Conservation (phyloP, 2,329 filamentous ascomycete genomes). For the Lecanicillium sp. region DNA sequence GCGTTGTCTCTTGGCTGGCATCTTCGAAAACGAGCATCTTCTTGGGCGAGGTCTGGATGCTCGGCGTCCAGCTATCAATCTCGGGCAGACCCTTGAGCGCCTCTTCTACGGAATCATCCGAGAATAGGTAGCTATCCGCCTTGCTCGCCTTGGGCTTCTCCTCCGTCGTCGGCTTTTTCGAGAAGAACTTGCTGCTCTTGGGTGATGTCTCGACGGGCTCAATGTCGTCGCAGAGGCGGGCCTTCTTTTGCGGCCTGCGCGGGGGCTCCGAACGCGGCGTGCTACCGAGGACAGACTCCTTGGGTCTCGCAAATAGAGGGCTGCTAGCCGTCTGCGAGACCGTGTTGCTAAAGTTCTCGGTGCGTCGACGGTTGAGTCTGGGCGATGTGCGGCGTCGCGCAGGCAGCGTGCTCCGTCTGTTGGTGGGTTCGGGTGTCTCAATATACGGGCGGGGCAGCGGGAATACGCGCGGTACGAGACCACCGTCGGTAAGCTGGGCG, state of each 20-base stretch:
- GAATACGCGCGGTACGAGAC: slow-evolving; percentile 49
- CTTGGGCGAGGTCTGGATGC: slow-evolving; percentile 28
- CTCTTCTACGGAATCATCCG: slow-evolving; percentile 53
- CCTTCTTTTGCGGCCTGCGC: slow-evolving; percentile 49
- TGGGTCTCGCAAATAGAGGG: slow-evolving; percentile 16
- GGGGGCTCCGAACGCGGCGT: slow-evolving; percentile 19
- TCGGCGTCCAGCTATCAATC: slow-evolving; percentile 40
- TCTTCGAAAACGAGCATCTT: slow-evolving; percentile 42
- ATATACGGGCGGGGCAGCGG: slow-evolving; percentile 54
- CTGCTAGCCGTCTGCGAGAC: slow-evolving; percentile 26
- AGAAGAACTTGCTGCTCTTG: slow-evolving; percentile 51
- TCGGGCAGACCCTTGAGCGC: slow-evolving; percentile 47
- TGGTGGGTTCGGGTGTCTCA: slow-evolving; percentile 24
- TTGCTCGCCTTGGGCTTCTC: slow-evolving; percentile 26
- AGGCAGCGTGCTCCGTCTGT: slow-evolving; percentile 16
- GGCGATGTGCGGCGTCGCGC: slow-evolving; percentile 28
- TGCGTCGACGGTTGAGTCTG: slow-evolving; percentile 42
- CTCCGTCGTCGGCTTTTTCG: slow-evolving; percentile 23
- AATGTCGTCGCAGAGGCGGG: slow-evolving; percentile 45
- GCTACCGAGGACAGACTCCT: slow-evolving; percentile 16
- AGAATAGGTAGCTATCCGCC: slow-evolving; percentile 41
- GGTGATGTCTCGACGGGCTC: slow-evolving; percentile 28
- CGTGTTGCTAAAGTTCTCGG: slow-evolving; percentile 45
- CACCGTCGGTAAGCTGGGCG: slow-evolving; percentile 43
- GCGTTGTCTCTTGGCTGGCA: slow-evolving; percentile 22